Base-by-base conservation (phyloP, 2,329 filamentous ascomycete genomes). In the Sarocladiaceae sp. region DNA sequence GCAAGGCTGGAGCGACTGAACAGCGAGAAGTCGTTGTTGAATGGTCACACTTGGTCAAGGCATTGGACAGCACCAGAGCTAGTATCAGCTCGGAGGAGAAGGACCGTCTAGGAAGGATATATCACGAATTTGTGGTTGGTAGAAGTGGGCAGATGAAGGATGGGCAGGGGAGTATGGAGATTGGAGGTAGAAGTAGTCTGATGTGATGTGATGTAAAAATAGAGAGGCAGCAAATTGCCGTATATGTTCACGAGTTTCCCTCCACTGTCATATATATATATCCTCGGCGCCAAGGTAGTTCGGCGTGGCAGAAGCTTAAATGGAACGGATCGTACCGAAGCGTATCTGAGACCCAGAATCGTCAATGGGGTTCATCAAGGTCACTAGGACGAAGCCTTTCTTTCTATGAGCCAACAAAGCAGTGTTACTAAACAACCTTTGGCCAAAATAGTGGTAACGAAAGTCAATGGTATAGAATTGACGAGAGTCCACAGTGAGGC, bases 71-170 rank as follows among this genome's bases (percentile, higher is more conserved):
- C 47, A 97, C 93, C 4, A 77, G 92, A 58, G 82, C 89, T 20
- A 95, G 89, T 67, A 95, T 97, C 59, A 90, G 87, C 64, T 74
- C 76, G 3, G 81, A 90, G 54, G 94, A 99, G 71, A 80, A 84
- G 61, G 77, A 73, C 56, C 76, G 93, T 54, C 69, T 99, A 58
- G 78, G 82, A 61, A 82, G 81, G 36, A 97, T 99, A 55, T 99
- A 99, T 66, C 77, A 79, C 15, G 94, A 99, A 71, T 99, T 99
- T 74, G 86, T 97, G 0, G 88, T 90, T 3, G 92, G 91, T 0
- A 79, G 94, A 59, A 96, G 92, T 67, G 94, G 94, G 7, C 92
- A 97, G 74, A 91, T 99, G 90, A 90, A 86, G 55, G 93, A 88
- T 68, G 94, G 94, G 2, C 90, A 97, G 70, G 91, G 88, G 0